Conservation (phyloP, 2,329 filamentous ascomycete species). For the Whalleya microplaca region DNA sequence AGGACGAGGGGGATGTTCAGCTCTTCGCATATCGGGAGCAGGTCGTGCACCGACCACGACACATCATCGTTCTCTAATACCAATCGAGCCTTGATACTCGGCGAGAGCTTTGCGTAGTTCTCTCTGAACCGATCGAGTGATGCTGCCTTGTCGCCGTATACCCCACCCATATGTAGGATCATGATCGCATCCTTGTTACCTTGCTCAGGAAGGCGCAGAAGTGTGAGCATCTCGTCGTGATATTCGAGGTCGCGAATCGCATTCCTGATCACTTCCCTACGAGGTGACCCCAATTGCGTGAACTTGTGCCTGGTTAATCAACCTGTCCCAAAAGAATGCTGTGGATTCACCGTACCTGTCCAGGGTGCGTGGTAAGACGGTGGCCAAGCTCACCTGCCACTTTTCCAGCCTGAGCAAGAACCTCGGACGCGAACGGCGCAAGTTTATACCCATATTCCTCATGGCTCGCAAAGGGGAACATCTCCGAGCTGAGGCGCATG, state of each 20-base stretch:
- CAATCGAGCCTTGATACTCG: constrained; percentile 75
- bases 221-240: constrained; percentile 80
- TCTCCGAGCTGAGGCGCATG: constrained; percentile 89
- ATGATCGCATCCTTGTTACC: constrained; percentile 86
- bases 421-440: constrained; percentile 79
- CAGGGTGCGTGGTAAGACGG: constrained; percentile 86
- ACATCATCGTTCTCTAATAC: constrained; percentile 97
- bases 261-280: constrained; percentile 74
- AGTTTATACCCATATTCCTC: constrained; percentile 84
- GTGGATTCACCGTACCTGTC: constrained; percentile 55
- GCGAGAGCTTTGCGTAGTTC: constrained; percentile 70
- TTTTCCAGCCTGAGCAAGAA: constrained; percentile 74
- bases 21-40: constrained; percentile 88
- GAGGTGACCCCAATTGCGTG: constrained; percentile 86
- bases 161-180: constrained; percentile 91
- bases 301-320: constrained; percentile 54
- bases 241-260: constrained; percentile 84
- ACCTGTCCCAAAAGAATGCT: background rate
- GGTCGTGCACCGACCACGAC: constrained; percentile 87
- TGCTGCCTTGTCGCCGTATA: constrained; percentile 83
- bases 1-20: constrained; percentile 92
- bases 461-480: constrained; percentile 96
- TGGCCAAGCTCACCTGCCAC: constrained; percentile 81
- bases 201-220: constrained; percentile 78
- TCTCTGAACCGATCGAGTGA: constrained; percentile 77